These are phyloP conservation scores for Populus tremula DNA, from an alignment of 345 rosid species.

Conservation along the genomic window DNA sequence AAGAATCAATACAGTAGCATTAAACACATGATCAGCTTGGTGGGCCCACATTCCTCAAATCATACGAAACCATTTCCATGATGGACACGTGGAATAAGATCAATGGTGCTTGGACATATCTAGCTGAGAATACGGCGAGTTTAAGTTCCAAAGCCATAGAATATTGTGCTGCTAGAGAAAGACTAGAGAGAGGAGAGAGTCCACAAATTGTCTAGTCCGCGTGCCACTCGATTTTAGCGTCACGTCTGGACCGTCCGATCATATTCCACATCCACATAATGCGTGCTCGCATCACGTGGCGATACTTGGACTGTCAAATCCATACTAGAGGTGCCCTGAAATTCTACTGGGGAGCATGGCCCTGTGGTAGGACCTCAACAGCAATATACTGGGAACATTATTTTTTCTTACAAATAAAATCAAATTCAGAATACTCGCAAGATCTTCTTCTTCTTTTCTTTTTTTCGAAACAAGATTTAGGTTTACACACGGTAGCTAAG, in stretches of 20 bases:
- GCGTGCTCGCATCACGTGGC: conserved; percentile 32
- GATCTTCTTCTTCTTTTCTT: no score
- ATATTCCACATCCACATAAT: conserved; percentile 35
- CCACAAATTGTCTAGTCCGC: conserved; percentile 13
- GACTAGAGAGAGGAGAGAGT: background rate
- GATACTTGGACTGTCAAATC: conserved; percentile 14
- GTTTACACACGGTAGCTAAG: no score
- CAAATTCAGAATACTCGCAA: no score
- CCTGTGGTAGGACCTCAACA: no score
- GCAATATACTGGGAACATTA: no score
- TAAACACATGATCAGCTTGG: background rate
- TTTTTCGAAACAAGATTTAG: no score
- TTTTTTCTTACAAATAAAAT: no score
- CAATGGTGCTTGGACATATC: background rate
- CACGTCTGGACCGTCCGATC: conserved; percentile 38
- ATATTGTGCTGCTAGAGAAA: conserved; percentile 28
- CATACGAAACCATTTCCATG: background rate
- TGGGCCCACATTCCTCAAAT: background rate
- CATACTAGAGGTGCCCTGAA: background rate
- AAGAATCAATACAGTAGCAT: background rate
- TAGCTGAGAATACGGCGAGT: conserved; percentile 40
- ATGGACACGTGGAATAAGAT: conserved; percentile 8
- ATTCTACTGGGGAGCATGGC: no score
- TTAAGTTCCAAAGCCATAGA: conserved; percentile 48
- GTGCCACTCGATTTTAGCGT: conserved; percentile 51